These are phyloP conservation scores for Ascoidea rubescens DNA, from an alignment of 805 yeast genomes.

Conservation along the genomic window DNA sequence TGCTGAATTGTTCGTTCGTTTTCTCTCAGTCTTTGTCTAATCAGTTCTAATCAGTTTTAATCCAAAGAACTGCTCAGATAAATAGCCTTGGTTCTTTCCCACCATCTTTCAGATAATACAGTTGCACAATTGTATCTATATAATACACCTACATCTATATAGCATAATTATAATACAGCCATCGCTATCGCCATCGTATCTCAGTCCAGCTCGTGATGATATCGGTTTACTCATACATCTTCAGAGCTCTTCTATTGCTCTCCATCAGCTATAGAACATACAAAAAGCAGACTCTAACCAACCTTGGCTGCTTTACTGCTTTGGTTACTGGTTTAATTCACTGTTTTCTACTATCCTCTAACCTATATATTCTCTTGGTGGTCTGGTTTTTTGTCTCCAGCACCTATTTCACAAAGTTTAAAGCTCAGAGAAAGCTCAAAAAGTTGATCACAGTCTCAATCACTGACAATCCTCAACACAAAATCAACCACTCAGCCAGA, in stretches of 20 bases:
- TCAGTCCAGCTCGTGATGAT: neutral
- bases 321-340: constrained; percentile 25
- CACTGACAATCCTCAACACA: constrained; percentile 10
- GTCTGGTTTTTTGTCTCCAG: constrained; percentile 24
- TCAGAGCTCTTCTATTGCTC: no score
- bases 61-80: no score
- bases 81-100: no score
- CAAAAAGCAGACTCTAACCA: constrained; percentile 14
- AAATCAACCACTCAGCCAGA: constrained; percentile 16
- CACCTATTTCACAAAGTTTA: constrained; percentile 24
- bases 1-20: neutral
- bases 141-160: no score
- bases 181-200: neutral
- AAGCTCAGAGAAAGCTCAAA: constrained; percentile 20
- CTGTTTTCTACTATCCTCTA: constrained; percentile 20
- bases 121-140: neutral
- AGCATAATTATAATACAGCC: neutral
- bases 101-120: no score
- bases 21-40: no score
- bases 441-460: constrained; percentile 16
- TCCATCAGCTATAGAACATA: no score
- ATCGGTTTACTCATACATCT: neutral
- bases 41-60: no score
- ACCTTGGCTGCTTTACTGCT: constrained; percentile 23
- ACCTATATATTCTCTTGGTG: constrained; percentile 19